Conservation (phyloP, 176 grass and related monocot species). For the Rhipidocladum racemiflorum region DNA sequence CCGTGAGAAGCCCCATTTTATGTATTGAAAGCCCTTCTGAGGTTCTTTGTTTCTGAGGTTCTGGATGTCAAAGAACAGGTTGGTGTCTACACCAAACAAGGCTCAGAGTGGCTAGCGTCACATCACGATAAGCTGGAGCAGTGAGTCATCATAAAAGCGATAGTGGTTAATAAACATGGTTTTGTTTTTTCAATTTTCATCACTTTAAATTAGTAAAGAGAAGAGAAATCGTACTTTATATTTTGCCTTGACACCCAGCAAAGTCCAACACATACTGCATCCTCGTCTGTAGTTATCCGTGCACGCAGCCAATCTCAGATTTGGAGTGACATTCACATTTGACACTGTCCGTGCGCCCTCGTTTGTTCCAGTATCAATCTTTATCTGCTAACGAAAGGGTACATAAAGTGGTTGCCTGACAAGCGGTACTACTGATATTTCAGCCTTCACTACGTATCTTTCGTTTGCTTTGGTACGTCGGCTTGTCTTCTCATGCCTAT, state of each 20-base stretch:
- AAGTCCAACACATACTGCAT: not conserved
- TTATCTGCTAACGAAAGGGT: not conserved
- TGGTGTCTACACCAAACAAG: not conserved
- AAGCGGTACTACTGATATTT: not conserved
- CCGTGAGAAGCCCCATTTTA: not conserved
- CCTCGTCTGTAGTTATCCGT: not conserved
- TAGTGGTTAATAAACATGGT: slow-evolving; percentile 3
- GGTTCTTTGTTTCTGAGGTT: not conserved
- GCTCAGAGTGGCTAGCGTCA: not conserved
- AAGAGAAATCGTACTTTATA: slow-evolving; percentile 8
- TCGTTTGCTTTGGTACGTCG: not conserved
- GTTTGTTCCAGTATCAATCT: not conserved
- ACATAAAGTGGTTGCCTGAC: not conserved
- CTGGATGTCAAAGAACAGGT: not conserved
- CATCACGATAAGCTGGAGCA: slow-evolving; percentile 25
- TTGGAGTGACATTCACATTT: not conserved
- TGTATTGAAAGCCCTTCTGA: not conserved
- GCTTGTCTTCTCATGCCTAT: not conserved
- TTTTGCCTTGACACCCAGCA: not conserved
- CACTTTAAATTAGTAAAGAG: slow-evolving; percentile 12
- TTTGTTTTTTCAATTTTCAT: not conserved
- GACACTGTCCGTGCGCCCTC: not conserved
- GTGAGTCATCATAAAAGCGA: slow-evolving; percentile 12
- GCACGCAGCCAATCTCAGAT: not conserved
- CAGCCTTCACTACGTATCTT: not conserved